Percentiles rank a stretch among this genome's conserved stretches.
These are phyloP conservation scores for Styphnolobium japonicum DNA, from an alignment of 306 rosid species.

Conservation along the genomic window DNA sequence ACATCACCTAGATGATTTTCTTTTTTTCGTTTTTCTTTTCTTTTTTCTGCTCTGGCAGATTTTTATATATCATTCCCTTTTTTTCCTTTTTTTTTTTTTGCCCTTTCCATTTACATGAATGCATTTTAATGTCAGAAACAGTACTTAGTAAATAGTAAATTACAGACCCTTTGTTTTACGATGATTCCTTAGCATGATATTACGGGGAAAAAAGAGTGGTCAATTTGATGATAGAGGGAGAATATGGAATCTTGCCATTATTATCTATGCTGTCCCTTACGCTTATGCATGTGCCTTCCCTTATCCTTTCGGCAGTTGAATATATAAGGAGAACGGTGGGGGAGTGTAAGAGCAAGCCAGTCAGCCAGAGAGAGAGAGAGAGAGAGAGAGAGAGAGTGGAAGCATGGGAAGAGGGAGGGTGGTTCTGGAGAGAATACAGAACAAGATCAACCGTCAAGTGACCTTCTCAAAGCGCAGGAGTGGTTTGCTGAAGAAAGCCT, in stretches of 20 bases:
- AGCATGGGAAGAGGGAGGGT: constrained; percentile 79
- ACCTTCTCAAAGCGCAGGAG: constrained; percentile 76
- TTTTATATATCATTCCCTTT: neutral
- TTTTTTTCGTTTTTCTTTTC: neutral
- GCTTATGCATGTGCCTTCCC: neutral
- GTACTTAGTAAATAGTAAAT: neutral
- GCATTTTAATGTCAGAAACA: neutral
- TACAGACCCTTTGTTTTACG: neutral
- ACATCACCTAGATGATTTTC: neutral
- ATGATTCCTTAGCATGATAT: neutral
- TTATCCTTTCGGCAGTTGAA: neutral
- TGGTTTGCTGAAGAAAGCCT: constrained; percentile 79
- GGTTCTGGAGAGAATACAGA: constrained; percentile 78
- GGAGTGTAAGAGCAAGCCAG: neutral
- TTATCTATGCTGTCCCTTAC: neutral
- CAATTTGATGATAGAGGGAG: neutral
- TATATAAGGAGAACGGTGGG: neutral
- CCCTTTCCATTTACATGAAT: neutral
- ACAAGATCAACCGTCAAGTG: constrained; percentile 83
- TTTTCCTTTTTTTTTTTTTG: neutral
- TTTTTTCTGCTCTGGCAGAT: neutral
- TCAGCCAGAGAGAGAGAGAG: neutral
- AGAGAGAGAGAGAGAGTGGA: neutral
- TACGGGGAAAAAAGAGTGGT: neutral
- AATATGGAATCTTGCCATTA: neutral